Evolutionary conservation across 2,329 filamentous ascomycete species (phyloP).

Genomic region (Metarhizium album): DNA sequence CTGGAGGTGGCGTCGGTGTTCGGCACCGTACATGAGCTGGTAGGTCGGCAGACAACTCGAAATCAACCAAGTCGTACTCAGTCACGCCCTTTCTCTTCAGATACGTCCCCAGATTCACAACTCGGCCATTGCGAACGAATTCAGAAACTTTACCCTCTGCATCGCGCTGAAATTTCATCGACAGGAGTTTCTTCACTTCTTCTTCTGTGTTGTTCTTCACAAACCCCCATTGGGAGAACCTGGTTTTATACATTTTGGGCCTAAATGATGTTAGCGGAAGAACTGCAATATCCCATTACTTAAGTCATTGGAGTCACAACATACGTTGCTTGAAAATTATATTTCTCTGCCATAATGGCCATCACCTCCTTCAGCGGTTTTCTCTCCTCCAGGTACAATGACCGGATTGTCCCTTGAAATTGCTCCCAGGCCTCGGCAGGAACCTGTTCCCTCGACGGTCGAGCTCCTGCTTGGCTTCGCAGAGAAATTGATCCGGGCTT

Average conservation of each 20-base stretch:
- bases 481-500: slow-evolving; percentile 19
- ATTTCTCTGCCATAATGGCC: slow-evolving; percentile 37
- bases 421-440: slow-evolving; percentile 37
- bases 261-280: slow-evolving; percentile 19
- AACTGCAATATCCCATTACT: neutral
- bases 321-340: slow-evolving; percentile 39
- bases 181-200: slow-evolving; percentile 38
- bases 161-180: slow-evolving; percentile 41
- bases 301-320: slow-evolving; percentile 9
- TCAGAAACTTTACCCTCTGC: slow-evolving; percentile 42
- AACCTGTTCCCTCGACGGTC: slow-evolving; percentile 31
- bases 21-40: slow-evolving; percentile 33
- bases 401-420: slow-evolving; percentile 33
- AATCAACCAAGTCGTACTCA: slow-evolving; percentile 39
- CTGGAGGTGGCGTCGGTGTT: slow-evolving; percentile 33
- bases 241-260: slow-evolving; percentile 46
- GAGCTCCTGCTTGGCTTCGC: slow-evolving; percentile 21
- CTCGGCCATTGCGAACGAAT: slow-evolving; percentile 40
- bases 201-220: slow-evolving; percentile 45
- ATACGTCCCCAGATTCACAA: slow-evolving; percentile 41
- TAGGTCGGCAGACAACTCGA: slow-evolving; percentile 30
- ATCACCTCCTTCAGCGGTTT: slow-evolving; percentile 41
- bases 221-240: slow-evolving; percentile 44
- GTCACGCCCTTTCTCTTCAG: slow-evolving; percentile 42
- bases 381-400: slow-evolving; percentile 37